Conservation (phyloP, 805 yeast species). For the Teunomyces barrocoloradensis region DNA sequence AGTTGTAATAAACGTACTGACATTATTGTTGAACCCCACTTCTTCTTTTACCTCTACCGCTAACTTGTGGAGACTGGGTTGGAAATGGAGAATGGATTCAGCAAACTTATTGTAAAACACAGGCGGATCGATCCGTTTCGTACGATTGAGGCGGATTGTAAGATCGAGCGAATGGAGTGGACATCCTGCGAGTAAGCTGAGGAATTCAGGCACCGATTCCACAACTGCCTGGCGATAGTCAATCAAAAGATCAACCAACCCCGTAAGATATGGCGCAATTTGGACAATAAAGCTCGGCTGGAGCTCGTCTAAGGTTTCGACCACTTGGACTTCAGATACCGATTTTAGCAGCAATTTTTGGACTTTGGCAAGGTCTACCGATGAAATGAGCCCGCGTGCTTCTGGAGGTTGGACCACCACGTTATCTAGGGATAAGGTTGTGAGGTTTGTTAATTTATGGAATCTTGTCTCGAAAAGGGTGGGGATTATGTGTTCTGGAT, state of each 20-base stretch:
- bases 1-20: constrained; percentile 5
- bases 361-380: constrained; percentile 21
- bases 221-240: constrained; percentile 41
- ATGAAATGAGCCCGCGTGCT: constrained; percentile 13
- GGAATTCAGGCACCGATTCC: constrained; percentile 41
- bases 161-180: constrained; percentile 37
- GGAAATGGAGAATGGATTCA: constrained; percentile 16
- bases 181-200: constrained; percentile 15
- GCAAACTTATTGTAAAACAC: constrained; percentile 15
- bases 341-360: constrained; percentile 29
- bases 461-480: constrained; percentile 11
- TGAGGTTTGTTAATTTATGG: constrained; percentile 13
- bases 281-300: constrained; percentile 22
- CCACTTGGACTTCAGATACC: constrained; percentile 33
- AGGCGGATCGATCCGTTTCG: constrained; percentile 12
- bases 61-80: constrained; percentile 25
- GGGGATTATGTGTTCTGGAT: not conserved
- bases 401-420: constrained; percentile 23
- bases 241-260: constrained; percentile 27
- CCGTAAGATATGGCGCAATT: constrained; percentile 22
- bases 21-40: constrained; percentile 5
- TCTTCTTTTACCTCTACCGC: constrained; percentile 44
- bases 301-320: constrained; percentile 4
- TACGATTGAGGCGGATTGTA: constrained; percentile 38
- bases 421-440: constrained; percentile 21